Base-by-base conservation (phyloP, 2,329 filamentous ascomycete species). In the Sarocladium strictum region DNA sequence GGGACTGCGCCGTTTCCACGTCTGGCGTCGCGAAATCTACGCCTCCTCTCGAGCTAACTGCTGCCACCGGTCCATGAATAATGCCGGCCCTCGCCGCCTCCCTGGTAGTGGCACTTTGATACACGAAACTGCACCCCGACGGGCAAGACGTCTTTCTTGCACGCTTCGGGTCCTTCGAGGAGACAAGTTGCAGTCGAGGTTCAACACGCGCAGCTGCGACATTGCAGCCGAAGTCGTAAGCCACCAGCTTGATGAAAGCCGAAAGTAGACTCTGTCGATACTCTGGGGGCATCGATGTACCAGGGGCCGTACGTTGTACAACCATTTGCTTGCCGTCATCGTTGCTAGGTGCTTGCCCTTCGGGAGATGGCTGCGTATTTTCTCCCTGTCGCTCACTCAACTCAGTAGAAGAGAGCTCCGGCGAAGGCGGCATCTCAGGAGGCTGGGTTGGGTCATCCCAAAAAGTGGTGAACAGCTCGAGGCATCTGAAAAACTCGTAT, bases 151-250 rank as follows among this genome's bases (percentile, higher is more conserved):
- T 79, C 59, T 70, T 74, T 56, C 70, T 74, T 19, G 50, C 35
- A 10, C 19, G 19, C 21, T 27, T 40, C 10, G 66, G 65, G 10
- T 56, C 58, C 12, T 50, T 24, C 9, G 57, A 54, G n/a, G 72
- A 72, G 50, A 69, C 71, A 53, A 86, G 65, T 45, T 84, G 76
- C 19, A 86, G 70, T 2, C 83, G 76, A 10, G 83, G 83, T 60
- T 86, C 83, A 23, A 74, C 71, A 38, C 82, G 76, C 15, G 83
- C 71, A 24, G 77, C 72, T 2, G 74, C 72, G 50, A 84, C 77
- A 59, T 79, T 85, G 66, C 83, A 86, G 52, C 81, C 80, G 65
- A 85, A 86, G 58, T 86, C 82, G 61, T 86, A 86, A 17, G 81
- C 76, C 15, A 86, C 76, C 3, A 86, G 75, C 64, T 86, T 86